phyloP scores from a whole-genome alignment of 768 basidiomycete genomes.

The Ramaria rubella region DNA sequence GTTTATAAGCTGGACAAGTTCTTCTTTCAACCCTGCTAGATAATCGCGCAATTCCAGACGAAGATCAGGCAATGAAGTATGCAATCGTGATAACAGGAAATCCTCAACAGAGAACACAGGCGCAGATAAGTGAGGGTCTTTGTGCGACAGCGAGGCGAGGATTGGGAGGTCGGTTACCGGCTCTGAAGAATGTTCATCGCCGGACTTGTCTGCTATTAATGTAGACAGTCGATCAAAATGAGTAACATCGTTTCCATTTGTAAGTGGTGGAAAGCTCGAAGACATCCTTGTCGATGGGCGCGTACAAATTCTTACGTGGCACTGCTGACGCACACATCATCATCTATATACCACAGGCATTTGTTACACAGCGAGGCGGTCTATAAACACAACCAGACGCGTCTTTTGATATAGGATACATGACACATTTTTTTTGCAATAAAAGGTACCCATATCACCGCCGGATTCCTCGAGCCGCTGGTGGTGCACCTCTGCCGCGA shows the following conservation, averaged over 20 bases:
- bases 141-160: constrained; percentile 65
- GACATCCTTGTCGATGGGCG: neutral
- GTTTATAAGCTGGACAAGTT: constrained; percentile 92
- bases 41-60: constrained; percentile 85
- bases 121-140: constrained; percentile 64
- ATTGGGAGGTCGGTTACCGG: constrained; percentile 24
- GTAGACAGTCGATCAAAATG: constrained; percentile 1
- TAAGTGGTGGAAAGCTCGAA: neutral
- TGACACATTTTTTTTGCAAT: constrained; percentile 1
- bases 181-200: neutral
- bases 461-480: constrained; percentile 71
- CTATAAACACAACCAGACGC: neutral
- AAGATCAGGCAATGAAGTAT: constrained; percentile 82
- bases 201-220: constrained; percentile 1
- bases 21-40: constrained; percentile 77
- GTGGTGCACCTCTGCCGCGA: constrained; percentile 72
- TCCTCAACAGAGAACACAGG: constrained; percentile 73
- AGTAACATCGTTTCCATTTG: neutral
- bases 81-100: constrained; percentile 76
- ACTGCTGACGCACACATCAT: too few species aligned
- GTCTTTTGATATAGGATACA: constrained; percentile 9
- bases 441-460: constrained; percentile 40
- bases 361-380: neutral
- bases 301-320: neutral
- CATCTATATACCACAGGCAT: neutral